A percentile compares a stretch with the other conserved stretches of the same genome.
Evolutionary conservation across 306 rosid genomes (phyloP).

Genomic region (Vigna radiata): DNA sequence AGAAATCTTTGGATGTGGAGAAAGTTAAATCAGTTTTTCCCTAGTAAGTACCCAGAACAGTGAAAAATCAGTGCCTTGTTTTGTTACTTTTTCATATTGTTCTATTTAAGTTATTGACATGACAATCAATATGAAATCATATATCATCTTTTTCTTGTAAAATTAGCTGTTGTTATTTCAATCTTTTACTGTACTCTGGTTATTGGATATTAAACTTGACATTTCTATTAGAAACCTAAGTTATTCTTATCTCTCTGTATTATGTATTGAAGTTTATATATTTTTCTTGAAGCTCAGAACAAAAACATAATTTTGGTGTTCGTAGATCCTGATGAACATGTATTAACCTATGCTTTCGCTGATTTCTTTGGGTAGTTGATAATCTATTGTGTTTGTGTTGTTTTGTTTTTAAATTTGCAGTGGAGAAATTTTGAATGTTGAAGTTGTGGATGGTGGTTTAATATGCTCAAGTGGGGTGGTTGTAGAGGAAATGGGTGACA

Average conservation of each 20-base stretch:
- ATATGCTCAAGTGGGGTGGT: conserved; percentile 94
- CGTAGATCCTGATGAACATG: conserved; percentile 24
- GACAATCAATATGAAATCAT: conserved; percentile 18
- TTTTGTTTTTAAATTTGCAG: conserved; percentile 53
- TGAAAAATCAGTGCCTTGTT: background rate
- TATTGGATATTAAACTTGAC: background rate
- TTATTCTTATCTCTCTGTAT: conserved; percentile 1
- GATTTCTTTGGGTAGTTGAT: background rate
- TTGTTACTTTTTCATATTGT: background rate
- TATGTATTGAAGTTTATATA: background rate
- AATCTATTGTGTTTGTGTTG: conserved; percentile 12
- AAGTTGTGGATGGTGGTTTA: conserved; percentile 93
- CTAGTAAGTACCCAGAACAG: conserved; percentile 66
- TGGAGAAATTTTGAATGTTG: conserved; percentile 82
- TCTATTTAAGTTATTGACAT: background rate
- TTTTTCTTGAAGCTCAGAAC: conserved; percentile 29
- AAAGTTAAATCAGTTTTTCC: conserved; percentile 92
- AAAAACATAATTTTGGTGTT: conserved; percentile 30
- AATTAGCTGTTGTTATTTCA: background rate
- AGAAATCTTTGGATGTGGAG: conserved; percentile 72
- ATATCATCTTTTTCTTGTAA: background rate
- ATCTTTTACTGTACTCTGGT: background rate
- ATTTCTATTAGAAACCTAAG: background rate
- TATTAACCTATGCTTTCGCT: conserved; percentile 14
- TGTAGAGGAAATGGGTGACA: conserved; percentile 98